These are phyloP conservation scores for Microdochium nivale DNA, from an alignment of 2,329 filamentous ascomycete genomes.

Conservation along the genomic window DNA sequence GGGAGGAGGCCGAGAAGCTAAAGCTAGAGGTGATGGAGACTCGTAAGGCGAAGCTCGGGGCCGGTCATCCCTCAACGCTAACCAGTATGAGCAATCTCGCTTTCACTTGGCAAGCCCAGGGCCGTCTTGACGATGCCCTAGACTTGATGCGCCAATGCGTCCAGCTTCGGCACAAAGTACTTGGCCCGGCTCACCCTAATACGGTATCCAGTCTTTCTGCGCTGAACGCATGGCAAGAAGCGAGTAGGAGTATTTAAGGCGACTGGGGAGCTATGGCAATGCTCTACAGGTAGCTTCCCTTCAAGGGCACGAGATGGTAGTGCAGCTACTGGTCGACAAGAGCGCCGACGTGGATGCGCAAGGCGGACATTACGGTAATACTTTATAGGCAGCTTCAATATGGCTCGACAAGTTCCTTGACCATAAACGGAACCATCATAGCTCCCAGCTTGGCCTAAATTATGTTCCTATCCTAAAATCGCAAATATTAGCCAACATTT, in stretches of 20 bases:
- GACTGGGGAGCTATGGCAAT: no score
- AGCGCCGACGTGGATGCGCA: no score
- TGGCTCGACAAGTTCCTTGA: neutral
- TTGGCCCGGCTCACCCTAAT: conserved; percentile 8
- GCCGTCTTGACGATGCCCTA: neutral
- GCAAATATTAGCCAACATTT: neutral
- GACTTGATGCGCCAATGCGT: conserved; percentile 3
- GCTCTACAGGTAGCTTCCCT: no score
- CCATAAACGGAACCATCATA: neutral
- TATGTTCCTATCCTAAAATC: neutral
- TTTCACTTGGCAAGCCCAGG: neutral
- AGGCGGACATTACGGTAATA: no score
- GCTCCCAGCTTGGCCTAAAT: neutral
- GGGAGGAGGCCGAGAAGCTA: conserved; percentile 2
- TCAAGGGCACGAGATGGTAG: no score
- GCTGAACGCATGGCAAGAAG: neutral
- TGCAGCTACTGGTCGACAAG: no score
- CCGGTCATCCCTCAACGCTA: neutral
- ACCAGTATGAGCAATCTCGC: neutral
- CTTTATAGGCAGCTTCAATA: no score
- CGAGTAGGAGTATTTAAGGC: neutral
- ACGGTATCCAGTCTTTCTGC: conserved; percentile 2
- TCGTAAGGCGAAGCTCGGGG: neutral
- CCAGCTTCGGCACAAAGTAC: conserved; percentile 5
- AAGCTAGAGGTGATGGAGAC: neutral